Base-by-base conservation (phyloP, 1,139 yeast species). In the Candida smagusa region DNA sequence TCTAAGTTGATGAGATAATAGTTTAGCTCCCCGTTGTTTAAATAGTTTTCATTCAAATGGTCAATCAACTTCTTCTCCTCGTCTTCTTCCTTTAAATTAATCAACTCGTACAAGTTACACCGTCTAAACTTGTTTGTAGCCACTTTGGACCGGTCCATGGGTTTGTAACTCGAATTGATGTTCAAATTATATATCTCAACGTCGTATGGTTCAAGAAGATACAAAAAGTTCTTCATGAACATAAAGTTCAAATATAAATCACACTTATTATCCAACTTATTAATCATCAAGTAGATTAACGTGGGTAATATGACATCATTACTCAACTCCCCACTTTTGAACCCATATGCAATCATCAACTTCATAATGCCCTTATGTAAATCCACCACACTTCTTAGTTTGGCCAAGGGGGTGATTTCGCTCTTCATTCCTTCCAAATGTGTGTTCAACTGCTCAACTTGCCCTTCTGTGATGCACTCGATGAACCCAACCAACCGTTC, bases 1-100 rank as follows among this genome's bases (percentile, higher is more conserved):
- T 70, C 76, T 38, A 69, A 64, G 44, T 70, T 70, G 8, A 75
- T 69, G 25, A 70, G 49, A 44, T 68, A 69, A 41, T 61, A 70
- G 39, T 56, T 58, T 26, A 63, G 44, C 41, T 70, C 76, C 3
- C 75, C 74, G 22, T 56, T 56, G 47, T 70, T 68, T 33, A 68
- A 52, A 41, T 54, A 63, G n/a, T 44, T 52, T 9, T 49, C 38
- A 41, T 55, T 55, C 11, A 69, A 52, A 44, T 53, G 57, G 8
- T 56, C 52, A 9, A 65, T 53, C 33, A 68, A 47, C 9, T 56
- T 62, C 32, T 51, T 52, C 42, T 69, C 74, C 36, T 53, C 56
- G 9, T 48, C 49, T 47, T 62, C 64, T 23, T 23, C 26, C 7
- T 23, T 23, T 39, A 67, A 46, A 39, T 65, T 65, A 31, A 69